These are phyloP conservation scores for Pyrenophora seminiperda DNA, from an alignment of 2,329 filamentous ascomycete genomes.

Conservation along the genomic window DNA sequence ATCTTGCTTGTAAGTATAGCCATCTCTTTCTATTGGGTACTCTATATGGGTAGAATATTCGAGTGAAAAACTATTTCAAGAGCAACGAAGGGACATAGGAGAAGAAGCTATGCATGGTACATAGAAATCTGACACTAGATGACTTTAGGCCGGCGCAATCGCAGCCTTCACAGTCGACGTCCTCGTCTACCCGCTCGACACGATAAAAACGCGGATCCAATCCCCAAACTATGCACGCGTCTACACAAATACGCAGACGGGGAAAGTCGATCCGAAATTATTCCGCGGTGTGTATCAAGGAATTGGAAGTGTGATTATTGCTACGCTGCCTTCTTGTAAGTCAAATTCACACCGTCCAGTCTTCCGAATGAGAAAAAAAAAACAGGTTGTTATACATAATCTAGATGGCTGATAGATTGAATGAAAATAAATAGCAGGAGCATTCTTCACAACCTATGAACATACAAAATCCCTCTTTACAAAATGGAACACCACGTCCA, in stretches of 20 bases:
- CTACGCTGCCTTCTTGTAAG: constrained; percentile 82
- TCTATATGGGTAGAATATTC: too few species aligned
- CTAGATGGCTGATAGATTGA: too few species aligned
- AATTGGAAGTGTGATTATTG: constrained; percentile 80
- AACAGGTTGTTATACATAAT: too few species aligned
- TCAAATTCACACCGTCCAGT: not conserved
- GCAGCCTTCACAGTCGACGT: constrained; percentile 87
- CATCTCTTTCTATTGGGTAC: too few species aligned
- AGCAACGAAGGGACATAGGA: too few species aligned
- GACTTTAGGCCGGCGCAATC: constrained; percentile 76
- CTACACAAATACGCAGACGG: constrained; percentile 64
- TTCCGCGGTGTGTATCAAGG: constrained; percentile 85
- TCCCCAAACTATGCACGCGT: constrained; percentile 73
- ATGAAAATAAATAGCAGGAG: constrained; percentile 62
- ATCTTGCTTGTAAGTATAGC: constrained; percentile 59
- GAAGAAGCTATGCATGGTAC: too few species aligned
- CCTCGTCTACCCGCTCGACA: constrained; percentile 86
- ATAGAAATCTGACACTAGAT: not conserved
- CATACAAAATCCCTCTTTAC: constrained; percentile 69
- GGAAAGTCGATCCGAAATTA: constrained; percentile 60
- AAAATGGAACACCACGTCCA: constrained; percentile 50
- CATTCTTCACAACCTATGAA: constrained; percentile 92
- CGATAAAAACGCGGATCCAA: constrained; percentile 84
- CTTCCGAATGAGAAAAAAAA: not conserved
- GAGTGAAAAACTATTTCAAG: too few species aligned